phyloP scores from a whole-genome alignment of 495 filamentous ascomycete species.

The Aspergillus coremiiformis region DNA sequence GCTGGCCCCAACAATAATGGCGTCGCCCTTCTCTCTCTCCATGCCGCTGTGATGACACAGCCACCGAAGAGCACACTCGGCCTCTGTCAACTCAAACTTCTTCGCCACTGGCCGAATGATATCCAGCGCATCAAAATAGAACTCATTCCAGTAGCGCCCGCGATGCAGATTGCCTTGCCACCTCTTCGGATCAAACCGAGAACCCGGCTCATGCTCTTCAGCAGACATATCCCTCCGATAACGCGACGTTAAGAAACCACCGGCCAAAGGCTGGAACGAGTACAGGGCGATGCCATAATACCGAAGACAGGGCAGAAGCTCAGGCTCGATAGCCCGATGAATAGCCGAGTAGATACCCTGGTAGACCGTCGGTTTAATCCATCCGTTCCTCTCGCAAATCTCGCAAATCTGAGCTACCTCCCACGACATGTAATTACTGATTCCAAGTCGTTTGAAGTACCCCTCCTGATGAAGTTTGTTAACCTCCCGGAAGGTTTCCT shows the following conservation, averaged over 20 bases:
- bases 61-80: conserved; percentile 45
- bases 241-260: conserved; percentile 32
- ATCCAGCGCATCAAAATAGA: conserved; percentile 41
- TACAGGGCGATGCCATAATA: conserved; percentile 47
- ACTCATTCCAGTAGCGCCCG: conserved; percentile 36
- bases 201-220: conserved; percentile 17
- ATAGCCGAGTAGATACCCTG: conserved; percentile 51
- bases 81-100: conserved; percentile 36
- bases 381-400: conserved; percentile 41
- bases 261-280: conserved; percentile 43
- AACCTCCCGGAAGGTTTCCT: conserved; percentile 40
- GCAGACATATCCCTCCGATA: background rate
- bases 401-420: conserved; percentile 47
- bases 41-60: conserved; percentile 36
- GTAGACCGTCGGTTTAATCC: conserved; percentile 43
- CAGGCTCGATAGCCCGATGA: conserved; percentile 41
- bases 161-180: conserved; percentile 34
- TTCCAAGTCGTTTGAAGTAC: conserved; percentile 37
- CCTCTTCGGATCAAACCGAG: conserved; percentile 35
- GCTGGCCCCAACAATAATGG: conserved; percentile 32
- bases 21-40: conserved; percentile 33
- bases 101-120: conserved; percentile 35
- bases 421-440: conserved; percentile 46
- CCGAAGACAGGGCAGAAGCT: conserved; percentile 46
- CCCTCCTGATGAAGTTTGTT: conserved; percentile 44